phyloP scores from a whole-genome alignment of 106 monocot species.

The Vanilla planifolia region DNA sequence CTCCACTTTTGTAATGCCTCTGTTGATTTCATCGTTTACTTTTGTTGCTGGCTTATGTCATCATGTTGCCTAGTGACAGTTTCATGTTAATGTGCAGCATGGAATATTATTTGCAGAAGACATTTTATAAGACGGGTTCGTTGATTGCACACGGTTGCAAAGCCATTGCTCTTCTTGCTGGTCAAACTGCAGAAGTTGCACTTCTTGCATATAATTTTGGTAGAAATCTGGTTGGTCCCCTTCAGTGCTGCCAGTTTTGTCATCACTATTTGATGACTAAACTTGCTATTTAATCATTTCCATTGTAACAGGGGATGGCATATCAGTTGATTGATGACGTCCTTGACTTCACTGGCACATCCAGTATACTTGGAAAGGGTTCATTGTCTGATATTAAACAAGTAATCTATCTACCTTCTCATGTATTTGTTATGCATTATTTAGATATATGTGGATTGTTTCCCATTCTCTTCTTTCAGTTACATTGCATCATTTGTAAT shows the following conservation, averaged over 20 bases:
- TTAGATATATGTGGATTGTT: background rate
- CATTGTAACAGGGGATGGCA: conserved; percentile 45
- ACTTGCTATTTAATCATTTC: background rate
- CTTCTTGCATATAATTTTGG: conserved; percentile 77
- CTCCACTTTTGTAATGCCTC: no score
- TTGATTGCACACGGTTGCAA: conserved; percentile 89
- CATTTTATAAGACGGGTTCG: conserved; percentile 87
- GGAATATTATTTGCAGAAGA: conserved; percentile 88
- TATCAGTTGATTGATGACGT: conserved; percentile 77
- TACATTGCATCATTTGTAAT: background rate
- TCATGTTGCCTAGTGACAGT: background rate
- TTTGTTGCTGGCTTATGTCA: background rate
- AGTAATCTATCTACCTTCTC: conserved; percentile 22
- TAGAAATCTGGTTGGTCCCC: conserved; percentile 56
- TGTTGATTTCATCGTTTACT: no score
- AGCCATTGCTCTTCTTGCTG: conserved; percentile 69
- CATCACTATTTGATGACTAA: background rate
- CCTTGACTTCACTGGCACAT: conserved; percentile 75
- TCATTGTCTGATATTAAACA: conserved; percentile 66
- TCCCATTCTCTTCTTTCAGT: background rate
- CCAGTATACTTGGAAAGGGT: conserved; percentile 54
- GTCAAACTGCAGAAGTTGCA: conserved; percentile 81
- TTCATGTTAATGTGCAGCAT: conserved; percentile 39
- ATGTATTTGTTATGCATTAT: background rate
- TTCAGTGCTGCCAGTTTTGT: background rate